Evolutionary conservation across 352 stramenopile genomes (phyloP).

Genomic region (Chrysophaeum taylorii): DNA sequence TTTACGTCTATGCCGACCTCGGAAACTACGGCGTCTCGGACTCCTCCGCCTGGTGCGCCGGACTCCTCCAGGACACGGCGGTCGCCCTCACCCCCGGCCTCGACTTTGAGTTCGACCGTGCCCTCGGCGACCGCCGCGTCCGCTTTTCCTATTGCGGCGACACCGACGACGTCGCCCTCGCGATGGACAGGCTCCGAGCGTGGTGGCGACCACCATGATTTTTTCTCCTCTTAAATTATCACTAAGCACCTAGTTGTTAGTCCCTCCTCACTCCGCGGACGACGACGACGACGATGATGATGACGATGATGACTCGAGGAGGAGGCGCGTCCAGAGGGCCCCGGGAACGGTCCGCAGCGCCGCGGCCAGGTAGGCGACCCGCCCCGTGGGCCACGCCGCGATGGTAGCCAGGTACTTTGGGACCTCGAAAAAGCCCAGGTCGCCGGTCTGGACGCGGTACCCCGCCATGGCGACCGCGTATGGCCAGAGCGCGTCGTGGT

Average conservation of each 20-base stretch:
- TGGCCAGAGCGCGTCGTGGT: background rate
- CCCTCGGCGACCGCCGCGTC: slow-evolving; percentile 45
- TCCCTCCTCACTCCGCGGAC: no score
- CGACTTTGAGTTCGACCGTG: slow-evolving; percentile 54
- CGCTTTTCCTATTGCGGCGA: slow-evolving; percentile 52
- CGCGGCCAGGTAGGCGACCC: no score
- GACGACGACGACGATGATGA: no score
- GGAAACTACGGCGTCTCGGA: slow-evolving; percentile 35
- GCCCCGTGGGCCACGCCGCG: background rate
- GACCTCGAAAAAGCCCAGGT: background rate
- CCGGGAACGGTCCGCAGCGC: background rate
- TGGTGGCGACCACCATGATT: no score
- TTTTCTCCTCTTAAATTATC: no score
- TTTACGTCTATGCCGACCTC: slow-evolving; percentile 67
- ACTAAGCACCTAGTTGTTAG: no score
- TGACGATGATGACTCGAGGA: no score
- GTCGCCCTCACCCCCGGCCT: slow-evolving; percentile 54
- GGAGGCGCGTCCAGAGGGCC: no score
- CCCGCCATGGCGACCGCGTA: background rate
- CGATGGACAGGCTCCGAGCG: slow-evolving; percentile 16
- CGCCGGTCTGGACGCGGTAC: background rate
- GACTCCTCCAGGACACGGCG: slow-evolving; percentile 18
- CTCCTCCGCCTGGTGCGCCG: background rate
- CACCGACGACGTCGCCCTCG: slow-evolving; percentile 13
- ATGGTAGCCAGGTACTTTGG: background rate